These are phyloP conservation scores for Dactylis glomerata DNA, from an alignment of 176 grass and related monocot genomes.

Conservation along the genomic window DNA sequence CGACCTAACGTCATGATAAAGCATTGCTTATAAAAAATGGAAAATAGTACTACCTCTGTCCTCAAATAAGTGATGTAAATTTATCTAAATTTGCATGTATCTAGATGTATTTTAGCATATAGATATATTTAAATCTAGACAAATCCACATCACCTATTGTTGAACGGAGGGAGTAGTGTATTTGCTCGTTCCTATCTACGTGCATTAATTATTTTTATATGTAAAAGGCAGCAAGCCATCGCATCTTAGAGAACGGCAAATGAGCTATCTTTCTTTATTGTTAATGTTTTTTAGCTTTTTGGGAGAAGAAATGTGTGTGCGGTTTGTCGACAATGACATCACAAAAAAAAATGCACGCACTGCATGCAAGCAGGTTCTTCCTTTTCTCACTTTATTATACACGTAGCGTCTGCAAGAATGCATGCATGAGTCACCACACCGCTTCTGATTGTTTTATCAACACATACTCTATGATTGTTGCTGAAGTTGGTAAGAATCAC, in stretches of 20 bases:
- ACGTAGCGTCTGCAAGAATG: background rate
- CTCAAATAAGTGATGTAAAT: too few relatives aligned
- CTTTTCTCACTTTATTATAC: slow-evolving; percentile 1
- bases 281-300: slow-evolving; percentile 24
- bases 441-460: background rate
- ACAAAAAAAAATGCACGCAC: background rate
- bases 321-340: slow-evolving; percentile 6
- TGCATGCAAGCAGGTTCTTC: background rate
- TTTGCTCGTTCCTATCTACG: background rate
- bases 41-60: too few relatives aligned
- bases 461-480: background rate
- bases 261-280: background rate
- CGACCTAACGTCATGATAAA: background rate
- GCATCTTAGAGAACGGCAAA: slow-evolving; percentile 12
- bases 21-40: background rate
- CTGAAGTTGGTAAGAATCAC: background rate
- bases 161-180: too few relatives aligned
- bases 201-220: background rate
- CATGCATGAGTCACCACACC: background rate
- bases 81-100: too few relatives aligned
- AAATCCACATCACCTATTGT: too few relatives aligned
- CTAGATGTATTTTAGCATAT: too few relatives aligned
- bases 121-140: too few relatives aligned
- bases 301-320: slow-evolving; percentile 21
- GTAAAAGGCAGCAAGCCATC: slow-evolving; percentile 6